Evolutionary conservation across 768 basidiomycete species (phyloP), one percentile per base, ranked within the genome.

Genomic region (Lyophyllum decastes): DNA sequence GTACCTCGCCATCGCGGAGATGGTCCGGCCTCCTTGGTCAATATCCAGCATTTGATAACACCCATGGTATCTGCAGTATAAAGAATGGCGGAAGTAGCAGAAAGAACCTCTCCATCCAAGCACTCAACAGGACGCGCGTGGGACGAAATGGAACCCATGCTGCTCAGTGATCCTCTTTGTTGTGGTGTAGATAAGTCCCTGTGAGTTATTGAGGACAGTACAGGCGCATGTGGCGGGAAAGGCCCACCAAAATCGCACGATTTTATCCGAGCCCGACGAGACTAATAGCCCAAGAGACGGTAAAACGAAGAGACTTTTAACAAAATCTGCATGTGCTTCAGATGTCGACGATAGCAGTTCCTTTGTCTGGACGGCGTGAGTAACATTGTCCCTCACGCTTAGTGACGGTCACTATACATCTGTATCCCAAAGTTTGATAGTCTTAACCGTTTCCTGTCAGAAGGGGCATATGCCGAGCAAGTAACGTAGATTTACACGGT

Each of bases 31-130:
- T 79, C 78, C 61, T 82, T 82, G 46, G 72, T 72, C 49, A 96
- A 66, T 24, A 82, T 73, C 95, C 95, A 99, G 26, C 86, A 72
- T 58, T 88, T 91, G 68, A 98, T 86, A 9, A 90, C 70, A 2
- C 96, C 97, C 88, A 98, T 91, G 2, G 92, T 95, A 71, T 98
- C 96, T 7, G 84, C 93, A 0, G 94, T 93, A 69, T 88, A 92
- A 4, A 98, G 72, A 25, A 80, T 73, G 0, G 75, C 82, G 19
- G 76, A 73, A 11, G 67, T 68, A n/a, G 75, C 76, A 2, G 84
- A 82, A 38, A 74, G 61, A 14, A 72, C 62, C 57, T 78, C 75
- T n/a, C 82, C 88, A 38, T 84, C 81, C 12, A 97, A 70, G 58
- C 84, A 85, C 69, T 94, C 92, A 8, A 98, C 86, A 3, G 96